Conservation (phyloP, 2,329 filamentous ascomycete species). For the Fusarium tricinctum region DNA sequence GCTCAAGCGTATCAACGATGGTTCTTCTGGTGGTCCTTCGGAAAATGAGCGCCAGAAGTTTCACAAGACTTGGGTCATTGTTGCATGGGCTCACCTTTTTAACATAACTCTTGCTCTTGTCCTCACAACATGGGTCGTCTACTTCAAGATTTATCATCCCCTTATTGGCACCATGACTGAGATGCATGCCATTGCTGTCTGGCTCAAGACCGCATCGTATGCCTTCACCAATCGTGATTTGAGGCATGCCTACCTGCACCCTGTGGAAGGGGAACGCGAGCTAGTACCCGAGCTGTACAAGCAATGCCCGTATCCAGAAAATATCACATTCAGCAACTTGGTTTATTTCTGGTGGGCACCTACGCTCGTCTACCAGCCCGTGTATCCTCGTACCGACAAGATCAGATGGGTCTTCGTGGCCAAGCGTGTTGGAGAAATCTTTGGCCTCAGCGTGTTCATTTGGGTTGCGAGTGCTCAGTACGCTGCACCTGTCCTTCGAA, state of each 20-base stretch:
- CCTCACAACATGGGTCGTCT: slow-evolving; percentile 87
- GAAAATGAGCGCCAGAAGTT: slow-evolving; percentile 76
- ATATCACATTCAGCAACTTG: slow-evolving; percentile 89
- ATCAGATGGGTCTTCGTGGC: slow-evolving; percentile 91
- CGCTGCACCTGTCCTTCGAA: slow-evolving; percentile 87
- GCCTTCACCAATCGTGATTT: slow-evolving; percentile 97
- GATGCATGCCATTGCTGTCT: slow-evolving; percentile 93
- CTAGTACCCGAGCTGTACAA: slow-evolving; percentile 86
- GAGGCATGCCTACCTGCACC: slow-evolving; percentile 89
- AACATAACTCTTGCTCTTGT: slow-evolving; percentile 87
- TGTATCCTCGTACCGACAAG: slow-evolving; percentile 86
- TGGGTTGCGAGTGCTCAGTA: slow-evolving; percentile 97
- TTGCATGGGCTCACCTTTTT: slow-evolving; percentile 83
- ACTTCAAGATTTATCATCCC: slow-evolving; percentile 92
- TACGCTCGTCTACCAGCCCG: slow-evolving; percentile 95
- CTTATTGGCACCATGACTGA: slow-evolving; percentile 93
- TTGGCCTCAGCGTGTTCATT: slow-evolving; percentile 86
- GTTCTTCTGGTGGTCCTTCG: slow-evolving; percentile 61
- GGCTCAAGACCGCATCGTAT: slow-evolving; percentile 96
- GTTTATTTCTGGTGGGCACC: slow-evolving; percentile 99
- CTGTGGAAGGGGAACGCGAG: slow-evolving; percentile 74
- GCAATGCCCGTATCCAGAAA: slow-evolving; percentile 87
- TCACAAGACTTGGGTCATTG: slow-evolving; percentile 81
- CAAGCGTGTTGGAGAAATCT: slow-evolving; percentile 84
- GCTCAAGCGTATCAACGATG: slow-evolving; percentile 67